Percentiles rank a stretch among this genome's conserved stretches.
Conservation (phyloP, 306 rosid genomes). For the Begonia loranthoides region DNA sequence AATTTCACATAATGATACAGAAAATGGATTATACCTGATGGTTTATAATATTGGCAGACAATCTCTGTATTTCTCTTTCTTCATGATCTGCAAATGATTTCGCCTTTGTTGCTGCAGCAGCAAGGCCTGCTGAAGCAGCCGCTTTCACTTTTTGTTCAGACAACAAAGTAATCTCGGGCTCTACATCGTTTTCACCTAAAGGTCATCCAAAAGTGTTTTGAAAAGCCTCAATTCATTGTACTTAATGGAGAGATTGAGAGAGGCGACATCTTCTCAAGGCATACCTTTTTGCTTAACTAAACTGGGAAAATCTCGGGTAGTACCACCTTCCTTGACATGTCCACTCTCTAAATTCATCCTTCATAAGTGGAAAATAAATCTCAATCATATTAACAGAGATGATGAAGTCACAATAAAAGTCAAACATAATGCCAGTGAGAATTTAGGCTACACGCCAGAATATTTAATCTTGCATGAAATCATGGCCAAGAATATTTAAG, state of each 20-base stretch:
- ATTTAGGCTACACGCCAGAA: no score
- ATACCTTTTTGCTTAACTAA: slow-evolving; percentile 60
- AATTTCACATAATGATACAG: background rate
- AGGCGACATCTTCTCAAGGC: slow-evolving; percentile 8
- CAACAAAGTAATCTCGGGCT: slow-evolving; percentile 42
- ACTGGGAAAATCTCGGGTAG: slow-evolving; percentile 40
- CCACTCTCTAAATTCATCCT: slow-evolving; percentile 55
- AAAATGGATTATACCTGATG: slow-evolving; percentile 58
- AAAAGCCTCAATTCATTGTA: background rate
- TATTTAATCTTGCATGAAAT: no score
- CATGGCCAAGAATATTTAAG: no score
- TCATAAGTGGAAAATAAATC: slow-evolving; percentile 18
- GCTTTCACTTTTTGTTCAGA: slow-evolving; percentile 66
- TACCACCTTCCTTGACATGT: slow-evolving; percentile 44
- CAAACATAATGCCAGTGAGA: background rate
- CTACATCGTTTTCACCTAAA: slow-evolving; percentile 55
- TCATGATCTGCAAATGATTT: slow-evolving; percentile 95
- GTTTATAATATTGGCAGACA: slow-evolving; percentile 81
- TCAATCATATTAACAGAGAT: slow-evolving; percentile 11
- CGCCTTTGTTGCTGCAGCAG: slow-evolving; percentile 96
- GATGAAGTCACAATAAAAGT: slow-evolving; percentile 16
- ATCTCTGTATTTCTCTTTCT: slow-evolving; percentile 99
- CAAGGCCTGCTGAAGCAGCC: slow-evolving; percentile 89
- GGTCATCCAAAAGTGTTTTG: slow-evolving; percentile 9
- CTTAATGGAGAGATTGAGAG: background rate